Evolutionary conservation across 1,139 yeast genomes (phyloP).

Genomic region (Pichia sp.): DNA sequence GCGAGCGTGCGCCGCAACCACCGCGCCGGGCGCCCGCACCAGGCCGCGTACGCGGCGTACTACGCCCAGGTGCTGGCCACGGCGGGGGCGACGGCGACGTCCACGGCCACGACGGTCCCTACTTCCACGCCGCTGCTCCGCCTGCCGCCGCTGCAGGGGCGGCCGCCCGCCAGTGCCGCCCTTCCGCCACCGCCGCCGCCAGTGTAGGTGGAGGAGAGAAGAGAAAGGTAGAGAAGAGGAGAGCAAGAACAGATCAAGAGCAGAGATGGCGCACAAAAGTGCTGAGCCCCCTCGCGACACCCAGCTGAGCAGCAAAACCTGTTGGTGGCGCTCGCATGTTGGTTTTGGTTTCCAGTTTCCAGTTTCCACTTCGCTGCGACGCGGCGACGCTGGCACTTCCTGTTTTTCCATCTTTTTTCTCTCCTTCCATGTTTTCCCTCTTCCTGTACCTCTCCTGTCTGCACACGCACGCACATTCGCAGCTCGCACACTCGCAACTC

Average conservation of each 20-base stretch:
- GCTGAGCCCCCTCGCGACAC: no score
- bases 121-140: background rate
- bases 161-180: background rate
- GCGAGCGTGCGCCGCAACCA: conserved; percentile 82
- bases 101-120: background rate
- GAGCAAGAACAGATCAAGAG: no score
- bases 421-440: background rate
- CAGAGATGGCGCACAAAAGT: no score
- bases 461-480: background rate
- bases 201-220: background rate
- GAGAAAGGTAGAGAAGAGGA: no score
- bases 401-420: no score
- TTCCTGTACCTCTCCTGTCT: background rate
- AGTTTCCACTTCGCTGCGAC: no score
- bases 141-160: background rate
- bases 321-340: no score
- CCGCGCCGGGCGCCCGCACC: conserved; percentile 71
- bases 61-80: conserved; percentile 3
- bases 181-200: background rate
- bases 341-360: no score
- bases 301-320: no score
- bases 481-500: background rate
- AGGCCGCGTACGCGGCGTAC: conserved; percentile 66
- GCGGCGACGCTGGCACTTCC: no score
- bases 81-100: no score